Base-by-base conservation (phyloP, 1,284 basidiomycete genomes). In the Puccinia horiana region DNA sequence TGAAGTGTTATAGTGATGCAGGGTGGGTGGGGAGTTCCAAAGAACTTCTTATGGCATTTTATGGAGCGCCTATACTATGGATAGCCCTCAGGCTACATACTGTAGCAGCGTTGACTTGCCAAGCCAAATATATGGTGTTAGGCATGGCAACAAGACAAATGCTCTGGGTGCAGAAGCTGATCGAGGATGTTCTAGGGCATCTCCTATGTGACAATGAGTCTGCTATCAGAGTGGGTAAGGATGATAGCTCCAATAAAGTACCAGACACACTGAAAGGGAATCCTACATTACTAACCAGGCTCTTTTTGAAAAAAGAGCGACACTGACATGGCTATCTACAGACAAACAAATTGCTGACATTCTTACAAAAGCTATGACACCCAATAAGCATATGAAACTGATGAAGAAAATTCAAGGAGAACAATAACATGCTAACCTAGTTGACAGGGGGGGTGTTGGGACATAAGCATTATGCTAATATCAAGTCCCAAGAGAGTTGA, bases 11-110 rank as follows among this genome's bases (percentile, higher is more conserved):
- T 20, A 47, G 42, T 12, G 35, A 76, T 29, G 75, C 56, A 16
- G 61, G 52, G 11, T 63, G 75, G 75, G 75, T 1, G 56, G 75
- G 16, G 44, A 47, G 16, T 47, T 47, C 16, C 44, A 47, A 47
- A n/a, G 75, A 65, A 63, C 56, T 1, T 52, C 75, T 63, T 40
- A 63, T 40, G 75, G 75, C 26, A 9, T 54, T 76, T 20, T 63
- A 37, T 40, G 56, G 56, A 14, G 35, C 26, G 2, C 75, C 56
- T 16, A 76, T 63, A 8, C 20, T 49, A 16, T 76, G 75, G 75
- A 44, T 37, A 23, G 40, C 74, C 12, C 11, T 11, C 5, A 2
- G 29, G 2, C n/a, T 56, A 5, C 32, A 26, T 18, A 47, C 40
- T 40, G 74, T 76, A 2, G 74, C 74, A 5, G 26, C 52, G 16